A percentile compares a stretch with the other conserved stretches of the same genome.
These are phyloP conservation scores for Phytophthora fragariaefolia DNA, from an alignment of 352 stramenopile species.

Conservation along the genomic window DNA sequence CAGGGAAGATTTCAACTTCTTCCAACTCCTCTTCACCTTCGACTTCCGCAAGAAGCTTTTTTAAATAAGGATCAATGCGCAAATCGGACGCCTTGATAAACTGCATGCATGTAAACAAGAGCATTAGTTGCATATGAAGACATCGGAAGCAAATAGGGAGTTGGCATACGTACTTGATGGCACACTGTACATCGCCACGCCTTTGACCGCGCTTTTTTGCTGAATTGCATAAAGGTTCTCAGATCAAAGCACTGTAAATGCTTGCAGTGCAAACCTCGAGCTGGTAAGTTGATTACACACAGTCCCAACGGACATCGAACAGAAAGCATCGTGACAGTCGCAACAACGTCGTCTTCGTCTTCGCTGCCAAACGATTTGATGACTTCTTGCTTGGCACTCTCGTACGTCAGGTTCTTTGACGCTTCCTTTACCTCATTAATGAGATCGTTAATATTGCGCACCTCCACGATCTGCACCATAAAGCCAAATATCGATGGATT, in stretches of 20 bases:
- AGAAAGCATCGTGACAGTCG: slow-evolving; percentile 88
- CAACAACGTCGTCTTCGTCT: slow-evolving; percentile 85
- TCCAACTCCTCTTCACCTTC: slow-evolving; percentile 84
- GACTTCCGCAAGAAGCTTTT: slow-evolving; percentile 87
- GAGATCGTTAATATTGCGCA: slow-evolving; percentile 68
- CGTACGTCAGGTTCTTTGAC: slow-evolving; percentile 75
- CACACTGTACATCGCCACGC: slow-evolving; percentile 93
- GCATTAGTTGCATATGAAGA: slow-evolving; percentile 8
- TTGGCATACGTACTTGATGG: slow-evolving; percentile 74
- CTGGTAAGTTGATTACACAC: slow-evolving; percentile 90
- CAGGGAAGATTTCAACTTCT: slow-evolving; percentile 91
- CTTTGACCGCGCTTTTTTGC: slow-evolving; percentile 86
- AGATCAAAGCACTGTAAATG: slow-evolving; percentile 98
- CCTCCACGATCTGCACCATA: slow-evolving; percentile 78
- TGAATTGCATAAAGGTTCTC: slow-evolving; percentile 92
- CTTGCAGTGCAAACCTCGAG: slow-evolving; percentile 90
- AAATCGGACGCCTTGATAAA: slow-evolving; percentile 92
- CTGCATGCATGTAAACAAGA: slow-evolving; percentile 32
- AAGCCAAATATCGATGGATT: slow-evolving; percentile 70
- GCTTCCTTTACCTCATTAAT: slow-evolving; percentile 65
- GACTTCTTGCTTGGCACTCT: slow-evolving; percentile 73
- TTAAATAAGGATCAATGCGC: slow-evolving; percentile 90
- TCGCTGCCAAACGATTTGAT: slow-evolving; percentile 83
- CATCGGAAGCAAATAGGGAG: neutral
- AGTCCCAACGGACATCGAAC: slow-evolving; percentile 89